Conservation (phyloP, 2,329 filamentous ascomycete genomes). For the Xylaria sp. region DNA sequence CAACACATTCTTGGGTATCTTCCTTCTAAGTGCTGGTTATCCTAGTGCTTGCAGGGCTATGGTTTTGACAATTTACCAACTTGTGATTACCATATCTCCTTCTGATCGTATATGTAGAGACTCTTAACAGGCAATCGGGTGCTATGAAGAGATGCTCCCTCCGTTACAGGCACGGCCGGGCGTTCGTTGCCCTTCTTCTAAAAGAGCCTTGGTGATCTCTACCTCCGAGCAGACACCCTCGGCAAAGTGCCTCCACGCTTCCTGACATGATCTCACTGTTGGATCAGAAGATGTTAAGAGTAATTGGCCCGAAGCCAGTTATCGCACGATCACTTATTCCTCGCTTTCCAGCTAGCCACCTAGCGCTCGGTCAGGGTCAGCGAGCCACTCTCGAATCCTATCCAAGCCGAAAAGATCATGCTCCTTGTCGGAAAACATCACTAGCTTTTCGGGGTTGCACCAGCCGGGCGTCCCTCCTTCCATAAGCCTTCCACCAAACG, state of each 20-base stretch:
- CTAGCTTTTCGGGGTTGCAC: constrained; percentile 17
- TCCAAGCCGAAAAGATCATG: constrained; percentile 35
- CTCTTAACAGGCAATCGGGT: background rate
- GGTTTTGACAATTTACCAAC: too few relatives aligned
- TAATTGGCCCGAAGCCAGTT: background rate
- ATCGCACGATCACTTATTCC: background rate
- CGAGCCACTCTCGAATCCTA: constrained; percentile 37
- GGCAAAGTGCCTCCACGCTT: background rate
- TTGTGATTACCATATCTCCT: too few relatives aligned
- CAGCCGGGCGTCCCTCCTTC: constrained; percentile 35
- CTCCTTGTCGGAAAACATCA: constrained; percentile 35
- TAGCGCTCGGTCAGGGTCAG: constrained; percentile 26
- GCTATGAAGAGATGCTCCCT: background rate
- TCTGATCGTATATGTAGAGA: background rate
- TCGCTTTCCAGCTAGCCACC: constrained; percentile 15
- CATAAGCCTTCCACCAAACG: constrained; percentile 32
- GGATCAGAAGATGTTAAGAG: background rate
- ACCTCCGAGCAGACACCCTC: background rate
- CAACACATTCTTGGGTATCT: background rate
- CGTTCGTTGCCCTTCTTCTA: constrained; percentile 1
- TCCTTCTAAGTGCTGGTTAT: background rate
- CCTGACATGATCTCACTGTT: background rate
- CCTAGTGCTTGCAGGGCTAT: too few relatives aligned
- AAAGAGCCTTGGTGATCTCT: background rate
- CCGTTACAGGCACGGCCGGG: background rate